A percentile compares a stretch with the other conserved stretches of the same genome.
These are phyloP conservation scores for Vicia villosa DNA, from an alignment of 306 rosid genomes.

Conservation along the genomic window DNA sequence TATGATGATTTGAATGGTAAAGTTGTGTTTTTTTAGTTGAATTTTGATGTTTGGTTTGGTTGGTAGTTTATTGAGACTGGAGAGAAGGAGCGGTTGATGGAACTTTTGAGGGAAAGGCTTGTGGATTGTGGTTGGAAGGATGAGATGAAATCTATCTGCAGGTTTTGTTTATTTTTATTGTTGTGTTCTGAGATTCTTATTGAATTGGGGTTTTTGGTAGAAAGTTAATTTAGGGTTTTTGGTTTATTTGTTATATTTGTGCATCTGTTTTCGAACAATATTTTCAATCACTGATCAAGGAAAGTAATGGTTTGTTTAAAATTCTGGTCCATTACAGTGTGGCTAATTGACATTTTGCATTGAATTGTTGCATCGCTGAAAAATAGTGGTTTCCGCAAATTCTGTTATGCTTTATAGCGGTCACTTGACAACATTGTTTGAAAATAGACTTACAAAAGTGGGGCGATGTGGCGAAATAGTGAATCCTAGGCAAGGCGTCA, in stretches of 20 bases:
- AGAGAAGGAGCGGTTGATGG: conserved; percentile 84
- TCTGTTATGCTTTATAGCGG: neutral
- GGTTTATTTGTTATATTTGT: neutral
- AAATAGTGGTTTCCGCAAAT: neutral
- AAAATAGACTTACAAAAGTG: neutral
- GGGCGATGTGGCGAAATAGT: neutral
- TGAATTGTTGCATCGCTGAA: neutral
- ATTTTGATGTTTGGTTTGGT: neutral
- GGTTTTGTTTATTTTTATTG: conserved; percentile 43
- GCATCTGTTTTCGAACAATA: neutral
- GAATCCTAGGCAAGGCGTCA: conserved; percentile 3
- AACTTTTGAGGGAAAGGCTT: conserved; percentile 90
- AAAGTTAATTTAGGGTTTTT: neutral
- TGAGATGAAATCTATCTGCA: conserved; percentile 94
- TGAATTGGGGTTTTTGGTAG: neutral
- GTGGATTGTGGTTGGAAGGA: conserved; percentile 97
- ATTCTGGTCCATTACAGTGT: neutral
- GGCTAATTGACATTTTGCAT: neutral
- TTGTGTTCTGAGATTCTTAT: neutral
- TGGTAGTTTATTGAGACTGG: conserved; percentile 81
- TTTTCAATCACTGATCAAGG: neutral
- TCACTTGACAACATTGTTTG: neutral
- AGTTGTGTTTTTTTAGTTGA: neutral
- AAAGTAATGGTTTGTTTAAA: neutral
- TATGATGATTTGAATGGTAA: neutral